These are phyloP conservation scores for Suillus hirtellus DNA, from an alignment of 768 basidiomycete genomes.

Conservation along the genomic window DNA sequence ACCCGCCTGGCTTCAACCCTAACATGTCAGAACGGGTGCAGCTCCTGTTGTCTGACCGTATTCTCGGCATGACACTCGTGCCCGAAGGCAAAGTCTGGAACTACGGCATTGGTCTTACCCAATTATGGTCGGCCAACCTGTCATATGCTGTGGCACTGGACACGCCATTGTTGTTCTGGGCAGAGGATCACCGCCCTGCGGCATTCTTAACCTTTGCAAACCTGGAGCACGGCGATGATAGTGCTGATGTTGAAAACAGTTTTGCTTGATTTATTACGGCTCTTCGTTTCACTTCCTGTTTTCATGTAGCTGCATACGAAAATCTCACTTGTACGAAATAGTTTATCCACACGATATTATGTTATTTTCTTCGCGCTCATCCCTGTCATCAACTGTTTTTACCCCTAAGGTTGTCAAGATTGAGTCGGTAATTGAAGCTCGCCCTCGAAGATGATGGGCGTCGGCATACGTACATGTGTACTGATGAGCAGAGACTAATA, in stretches of 20 bases:
- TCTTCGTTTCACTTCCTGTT: slow-evolving; percentile 10
- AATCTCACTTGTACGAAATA: slow-evolving; percentile 10
- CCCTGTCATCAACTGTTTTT: slow-evolving; percentile 3
- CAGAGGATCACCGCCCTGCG: slow-evolving; percentile 90
- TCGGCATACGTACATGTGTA: too few relatives aligned
- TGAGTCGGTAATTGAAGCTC: background rate
- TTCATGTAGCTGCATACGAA: slow-evolving; percentile 2
- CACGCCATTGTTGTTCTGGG: slow-evolving; percentile 95
- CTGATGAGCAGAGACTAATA: too few relatives aligned
- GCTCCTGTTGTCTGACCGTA: slow-evolving; percentile 89
- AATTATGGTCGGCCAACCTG: slow-evolving; percentile 83
- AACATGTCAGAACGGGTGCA: slow-evolving; percentile 97
- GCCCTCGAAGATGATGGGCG: too few relatives aligned
- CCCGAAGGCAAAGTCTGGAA: slow-evolving; percentile 97
- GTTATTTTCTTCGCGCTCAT: background rate
- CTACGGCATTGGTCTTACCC: slow-evolving; percentile 91
- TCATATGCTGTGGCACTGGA: slow-evolving; percentile 84
- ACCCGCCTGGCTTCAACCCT: slow-evolving; percentile 94
- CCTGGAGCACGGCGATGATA: slow-evolving; percentile 88
- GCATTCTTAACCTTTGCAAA: slow-evolving; percentile 94
- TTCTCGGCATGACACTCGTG: slow-evolving; percentile 93
- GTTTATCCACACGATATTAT: background rate
- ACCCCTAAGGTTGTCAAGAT: background rate
- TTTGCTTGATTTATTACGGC: slow-evolving; percentile 61
- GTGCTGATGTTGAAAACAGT: slow-evolving; percentile 94